These are phyloP conservation scores for Delonix regia DNA, from an alignment of 306 rosid genomes.

Conservation along the genomic window DNA sequence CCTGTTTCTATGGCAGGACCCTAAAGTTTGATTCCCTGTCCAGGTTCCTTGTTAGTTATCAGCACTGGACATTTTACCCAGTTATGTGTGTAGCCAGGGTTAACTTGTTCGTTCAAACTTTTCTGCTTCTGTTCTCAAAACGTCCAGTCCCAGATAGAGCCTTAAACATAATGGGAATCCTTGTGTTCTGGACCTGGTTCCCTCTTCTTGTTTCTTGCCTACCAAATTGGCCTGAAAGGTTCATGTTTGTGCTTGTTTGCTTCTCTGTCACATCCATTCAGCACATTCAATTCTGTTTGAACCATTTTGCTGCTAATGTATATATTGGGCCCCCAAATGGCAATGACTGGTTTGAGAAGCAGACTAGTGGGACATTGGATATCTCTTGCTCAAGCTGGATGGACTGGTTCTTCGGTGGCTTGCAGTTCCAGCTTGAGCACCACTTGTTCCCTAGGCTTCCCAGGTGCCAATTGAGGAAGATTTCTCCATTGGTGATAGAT, in stretches of 20 bases:
- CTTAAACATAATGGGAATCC: conserved; percentile 60
- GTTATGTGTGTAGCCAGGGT: conserved; percentile 68
- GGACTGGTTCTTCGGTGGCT: conserved; percentile 88
- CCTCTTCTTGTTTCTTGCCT: conserved; percentile 67
- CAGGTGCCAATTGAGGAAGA: conserved; percentile 64
- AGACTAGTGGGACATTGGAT: conserved; percentile 66
- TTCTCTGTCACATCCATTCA: conserved; percentile 66
- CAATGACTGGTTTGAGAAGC: conserved; percentile 80
- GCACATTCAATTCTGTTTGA: conserved; percentile 71
- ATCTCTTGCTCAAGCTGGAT: conserved; percentile 67
- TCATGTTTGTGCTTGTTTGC: conserved; percentile 64
- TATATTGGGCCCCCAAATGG: conserved; percentile 69
- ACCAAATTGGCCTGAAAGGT: conserved; percentile 78
- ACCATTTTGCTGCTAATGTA: conserved; percentile 71
- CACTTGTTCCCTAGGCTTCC: conserved; percentile 72
- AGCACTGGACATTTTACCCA: conserved; percentile 79
- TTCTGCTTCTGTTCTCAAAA: conserved; percentile 56
- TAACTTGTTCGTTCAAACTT: conserved; percentile 69
- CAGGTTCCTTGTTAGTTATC: conserved; percentile 72
- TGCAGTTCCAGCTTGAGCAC: conserved; percentile 74
- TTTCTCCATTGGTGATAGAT: conserved; percentile 68
- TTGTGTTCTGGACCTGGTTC: conserved; percentile 86
- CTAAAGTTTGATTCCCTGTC: conserved; percentile 67
- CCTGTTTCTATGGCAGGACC: conserved; percentile 71
- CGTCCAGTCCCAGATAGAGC: conserved; percentile 63